Percentiles rank a stretch among this genome's conserved stretches.
Conservation (phyloP, 768 basidiomycete genomes). For the Mycena galopus region DNA sequence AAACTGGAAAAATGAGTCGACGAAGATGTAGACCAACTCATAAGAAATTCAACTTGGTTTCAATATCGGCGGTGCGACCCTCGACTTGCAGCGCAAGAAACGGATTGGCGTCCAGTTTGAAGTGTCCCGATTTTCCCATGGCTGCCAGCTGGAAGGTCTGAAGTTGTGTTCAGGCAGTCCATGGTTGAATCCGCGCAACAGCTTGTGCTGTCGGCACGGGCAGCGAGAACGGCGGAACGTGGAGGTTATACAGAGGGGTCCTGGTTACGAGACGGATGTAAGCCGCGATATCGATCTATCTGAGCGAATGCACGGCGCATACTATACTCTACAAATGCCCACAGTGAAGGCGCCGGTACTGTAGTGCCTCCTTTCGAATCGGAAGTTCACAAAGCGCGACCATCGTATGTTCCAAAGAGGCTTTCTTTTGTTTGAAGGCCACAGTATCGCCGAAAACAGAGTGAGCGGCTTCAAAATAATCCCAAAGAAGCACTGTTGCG, state of each 20-base stretch:
- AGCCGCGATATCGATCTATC: neutral
- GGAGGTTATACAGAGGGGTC: slow-evolving; percentile 17
- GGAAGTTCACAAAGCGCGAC: neutral
- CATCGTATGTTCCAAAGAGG: too few species aligned
- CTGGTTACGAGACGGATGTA: slow-evolving; percentile 5
- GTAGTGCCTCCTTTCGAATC: slow-evolving; percentile 5
- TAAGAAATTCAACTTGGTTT: slow-evolving; percentile 26
- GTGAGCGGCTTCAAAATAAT: too few species aligned
- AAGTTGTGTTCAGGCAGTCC: neutral
- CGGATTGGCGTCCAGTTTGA: slow-evolving; percentile 8
- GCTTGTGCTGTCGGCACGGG: slow-evolving; percentile 27
- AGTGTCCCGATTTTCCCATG: slow-evolving; percentile 30
- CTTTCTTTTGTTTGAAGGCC: too few species aligned
- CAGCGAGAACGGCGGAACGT: too few species aligned
- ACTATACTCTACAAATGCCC: slow-evolving; percentile 21
- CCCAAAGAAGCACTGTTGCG: too few species aligned
- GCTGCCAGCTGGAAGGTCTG: neutral
- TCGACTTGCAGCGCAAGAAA: slow-evolving; percentile 1
- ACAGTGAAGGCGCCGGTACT: slow-evolving; percentile 10
- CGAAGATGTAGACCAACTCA: neutral
- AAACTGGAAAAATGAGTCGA: neutral
- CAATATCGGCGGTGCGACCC: slow-evolving; percentile 24
- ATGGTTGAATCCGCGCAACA: slow-evolving; percentile 17
- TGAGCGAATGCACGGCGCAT: slow-evolving; percentile 24
- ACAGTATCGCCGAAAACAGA: too few species aligned